Evolutionary conservation across 179 eudicot species (phyloP), one percentile per base, ranked within the genome.

Genomic region (Camellia oleifera): DNA sequence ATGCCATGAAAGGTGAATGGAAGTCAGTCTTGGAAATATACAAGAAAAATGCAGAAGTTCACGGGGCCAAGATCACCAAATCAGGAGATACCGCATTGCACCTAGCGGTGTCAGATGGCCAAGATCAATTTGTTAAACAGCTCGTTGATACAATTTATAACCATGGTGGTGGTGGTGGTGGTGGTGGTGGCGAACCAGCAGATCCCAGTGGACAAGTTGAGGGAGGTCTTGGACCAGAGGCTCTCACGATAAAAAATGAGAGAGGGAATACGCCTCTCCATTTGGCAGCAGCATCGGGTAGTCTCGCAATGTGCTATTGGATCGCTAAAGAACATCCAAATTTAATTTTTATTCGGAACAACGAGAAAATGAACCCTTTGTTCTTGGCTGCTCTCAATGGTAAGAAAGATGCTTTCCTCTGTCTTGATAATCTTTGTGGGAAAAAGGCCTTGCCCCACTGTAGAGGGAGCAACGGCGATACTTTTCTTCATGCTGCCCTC

Each of bases 181-280:
- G 32, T 26, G 32, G 32, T 26, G 32, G 1, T 0, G 32, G 32
- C 1, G 32, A 26, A 26, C 32, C 32, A 26, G 32, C 0, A 26
- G 32, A 26, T 26, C 32, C 32, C 32, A 26, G 32, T 26, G 32
- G 0, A 26, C 32, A 26, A 75, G 1, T 0, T 14, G 20, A 17
- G 0, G 4, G 54, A 26, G 32, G 32, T 26, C 32, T 26, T 26
- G 32, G 32, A 26, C 32, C 32, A 26, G 32, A 8, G 4, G 64
- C 40, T 42, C 77, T 79, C 12, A 15, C 9, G 50, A 4, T 63
- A 17, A 0, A 15, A 13, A 79, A 79, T 42, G 82, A 79, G 12
- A 23, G 18, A 7, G 77, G 82, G n/a, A 65, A 79, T 20, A 79
- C 82, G 0, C 77, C 82, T 46, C 77, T 79, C 52, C 82, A 79